A percentile compares a stretch with the other conserved stretches of the same genome.
Conservation (phyloP, 1,139 yeast species). For the Scheffersomyces quercinus region DNA sequence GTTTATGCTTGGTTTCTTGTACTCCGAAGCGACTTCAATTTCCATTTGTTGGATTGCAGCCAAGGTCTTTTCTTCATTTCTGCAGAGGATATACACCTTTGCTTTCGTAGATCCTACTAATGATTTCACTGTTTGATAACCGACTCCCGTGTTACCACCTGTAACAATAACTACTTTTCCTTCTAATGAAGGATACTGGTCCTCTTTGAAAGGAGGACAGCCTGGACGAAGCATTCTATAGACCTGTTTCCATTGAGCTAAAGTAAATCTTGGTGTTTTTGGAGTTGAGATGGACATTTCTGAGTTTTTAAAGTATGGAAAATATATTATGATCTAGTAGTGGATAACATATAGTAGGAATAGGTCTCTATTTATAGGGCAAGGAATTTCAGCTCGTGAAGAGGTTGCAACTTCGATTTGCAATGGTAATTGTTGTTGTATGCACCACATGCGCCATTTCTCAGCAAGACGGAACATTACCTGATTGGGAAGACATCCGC, state of each 20-base stretch:
- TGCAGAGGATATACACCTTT: conserved; percentile 17
- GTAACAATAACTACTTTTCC: conserved; percentile 22
- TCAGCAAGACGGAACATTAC: too few species aligned
- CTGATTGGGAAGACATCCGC: too few species aligned
- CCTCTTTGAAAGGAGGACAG: conserved; percentile 6
- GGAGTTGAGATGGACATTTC: background rate
- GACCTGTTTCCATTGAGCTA: background rate
- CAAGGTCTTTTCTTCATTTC: conserved; percentile 17
- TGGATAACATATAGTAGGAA: conserved; percentile 24
- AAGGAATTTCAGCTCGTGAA: too few species aligned
- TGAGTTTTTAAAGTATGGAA: background rate
- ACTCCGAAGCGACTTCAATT: conserved; percentile 9
- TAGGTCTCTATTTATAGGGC: too few species aligned
- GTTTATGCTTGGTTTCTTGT: conserved; percentile 4
- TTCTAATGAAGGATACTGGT: conserved; percentile 11
- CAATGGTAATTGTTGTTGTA: too few species aligned
- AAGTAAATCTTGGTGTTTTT: background rate
- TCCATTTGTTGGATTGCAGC: conserved; percentile 14
- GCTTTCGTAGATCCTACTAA: conserved; percentile 10
- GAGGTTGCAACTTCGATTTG: too few species aligned
- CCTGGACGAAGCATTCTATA: background rate
- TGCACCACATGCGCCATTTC: too few species aligned
- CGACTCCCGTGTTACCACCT: conserved; percentile 23
- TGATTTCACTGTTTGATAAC: conserved; percentile 12
- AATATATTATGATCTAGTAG: conserved; percentile 19